Evolutionary conservation across 2,329 filamentous ascomycete genomes (phyloP).

Genomic region (Monilinia fructigena): DNA sequence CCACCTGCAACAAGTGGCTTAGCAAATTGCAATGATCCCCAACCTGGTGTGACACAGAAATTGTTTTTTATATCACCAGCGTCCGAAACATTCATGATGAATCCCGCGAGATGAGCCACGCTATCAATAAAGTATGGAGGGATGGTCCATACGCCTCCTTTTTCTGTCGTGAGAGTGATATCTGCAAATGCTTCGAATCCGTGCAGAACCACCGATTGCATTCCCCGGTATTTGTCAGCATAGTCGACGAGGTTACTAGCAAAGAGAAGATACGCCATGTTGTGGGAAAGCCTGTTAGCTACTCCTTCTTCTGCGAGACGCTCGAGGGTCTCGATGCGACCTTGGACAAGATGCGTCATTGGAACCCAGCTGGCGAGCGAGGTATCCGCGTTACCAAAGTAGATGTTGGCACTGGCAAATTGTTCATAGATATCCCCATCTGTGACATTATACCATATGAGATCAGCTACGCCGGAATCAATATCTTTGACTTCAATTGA

Average conservation of each 20-base stretch:
- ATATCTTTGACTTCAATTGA: background rate
- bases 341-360: no score
- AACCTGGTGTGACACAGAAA: conserved; percentile 15
- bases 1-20: background rate
- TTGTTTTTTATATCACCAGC: background rate
- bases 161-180: background rate
- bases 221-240: no score
- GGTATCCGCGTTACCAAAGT: no score
- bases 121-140: background rate
- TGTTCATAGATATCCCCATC: no score
- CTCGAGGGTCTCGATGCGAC: no score
- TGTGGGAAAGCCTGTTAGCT: no score
- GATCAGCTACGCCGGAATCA: conserved; percentile 6
- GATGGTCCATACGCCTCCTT: background rate
- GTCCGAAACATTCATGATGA: conserved; percentile 18
- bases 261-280: no score
- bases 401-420: no score
- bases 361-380: no score
- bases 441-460: no score
- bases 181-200: background rate
- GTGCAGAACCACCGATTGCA: background rate
- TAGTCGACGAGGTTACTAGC: no score
- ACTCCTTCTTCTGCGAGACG: no score
- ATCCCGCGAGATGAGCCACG: conserved; percentile 13
- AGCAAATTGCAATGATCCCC: conserved; percentile 4